phyloP scores from a whole-genome alignment of 371 early-diverging fungal species.

The Cladochytrium tenue region DNA sequence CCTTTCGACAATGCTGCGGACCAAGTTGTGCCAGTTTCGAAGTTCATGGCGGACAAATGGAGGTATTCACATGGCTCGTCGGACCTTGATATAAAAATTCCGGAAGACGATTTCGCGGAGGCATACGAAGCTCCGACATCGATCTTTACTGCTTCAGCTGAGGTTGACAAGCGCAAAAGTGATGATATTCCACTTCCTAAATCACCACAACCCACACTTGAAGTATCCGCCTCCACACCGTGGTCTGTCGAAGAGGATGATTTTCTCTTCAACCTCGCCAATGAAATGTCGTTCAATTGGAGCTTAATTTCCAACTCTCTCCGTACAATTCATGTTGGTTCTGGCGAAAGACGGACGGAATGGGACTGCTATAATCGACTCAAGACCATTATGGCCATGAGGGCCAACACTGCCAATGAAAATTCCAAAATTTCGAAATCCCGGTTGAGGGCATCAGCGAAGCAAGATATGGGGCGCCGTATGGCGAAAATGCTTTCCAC shows the following conservation, averaged over 20 bases:
- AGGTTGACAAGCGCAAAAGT: not conserved
- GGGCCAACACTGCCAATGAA: not conserved
- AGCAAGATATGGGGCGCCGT: slow-evolving; percentile 13
- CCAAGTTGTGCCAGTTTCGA: not conserved
- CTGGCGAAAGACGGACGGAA: slow-evolving; percentile 59
- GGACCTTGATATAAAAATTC: not conserved
- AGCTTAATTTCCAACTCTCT: slow-evolving; percentile 64
- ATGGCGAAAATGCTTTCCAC: slow-evolving; percentile 4
- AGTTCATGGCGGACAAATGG: not conserved
- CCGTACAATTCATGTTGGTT: slow-evolving; percentile 54
- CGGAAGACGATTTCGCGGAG: too few species aligned
- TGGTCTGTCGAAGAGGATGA: slow-evolving; percentile 77
- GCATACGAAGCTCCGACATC: not conserved
- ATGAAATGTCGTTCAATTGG: slow-evolving; percentile 71
- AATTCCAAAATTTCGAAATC: not conserved
- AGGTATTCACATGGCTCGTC: not conserved
- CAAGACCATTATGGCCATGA: slow-evolving; percentile 41
- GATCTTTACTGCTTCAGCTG: not conserved
- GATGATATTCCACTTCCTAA: not conserved
- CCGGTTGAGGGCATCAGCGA: not conserved
- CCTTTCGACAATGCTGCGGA: too few species aligned
- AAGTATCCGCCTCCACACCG: not conserved
- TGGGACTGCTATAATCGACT: slow-evolving; percentile 70
- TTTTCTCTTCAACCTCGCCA: slow-evolving; percentile 56
- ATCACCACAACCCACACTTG: not conserved